A percentile compares a stretch with the other conserved stretches of the same genome.
phyloP scores from a whole-genome alignment of 2,329 filamentous ascomycete species.

The Moelleriella libera region DNA sequence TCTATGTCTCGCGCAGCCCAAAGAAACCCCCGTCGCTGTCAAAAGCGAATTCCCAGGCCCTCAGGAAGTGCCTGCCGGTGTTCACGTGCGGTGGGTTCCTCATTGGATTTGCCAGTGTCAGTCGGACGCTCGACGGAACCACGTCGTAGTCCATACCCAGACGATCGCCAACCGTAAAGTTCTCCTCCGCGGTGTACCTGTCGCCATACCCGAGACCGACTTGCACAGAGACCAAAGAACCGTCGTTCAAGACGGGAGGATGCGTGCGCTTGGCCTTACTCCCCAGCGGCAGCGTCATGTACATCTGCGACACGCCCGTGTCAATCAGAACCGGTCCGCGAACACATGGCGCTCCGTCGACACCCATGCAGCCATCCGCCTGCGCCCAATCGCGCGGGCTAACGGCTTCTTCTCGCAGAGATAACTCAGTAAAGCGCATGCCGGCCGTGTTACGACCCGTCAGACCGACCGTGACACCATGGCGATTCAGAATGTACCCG shows the following conservation, averaged over 20 bases:
- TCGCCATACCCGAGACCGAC: not conserved
- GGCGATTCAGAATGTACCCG: not conserved
- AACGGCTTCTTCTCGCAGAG: not conserved
- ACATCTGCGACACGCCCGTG: slow-evolving; percentile 3
- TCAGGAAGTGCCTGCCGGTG: slow-evolving; percentile 1
- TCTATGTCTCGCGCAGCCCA: not conserved
- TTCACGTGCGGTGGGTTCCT: slow-evolving; percentile 1
- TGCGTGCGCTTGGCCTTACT: slow-evolving; percentile 1
- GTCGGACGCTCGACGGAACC: not conserved
- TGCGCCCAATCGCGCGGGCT: slow-evolving; percentile 1
- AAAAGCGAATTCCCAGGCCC: slow-evolving; percentile 1
- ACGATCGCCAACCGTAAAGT: slow-evolving; percentile 7
- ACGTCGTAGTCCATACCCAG: not conserved
- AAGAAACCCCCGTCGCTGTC: slow-evolving; percentile 1
- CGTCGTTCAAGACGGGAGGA: not conserved
- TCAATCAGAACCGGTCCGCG: not conserved
- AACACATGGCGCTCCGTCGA: not conserved
- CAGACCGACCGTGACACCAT: slow-evolving; percentile 1
- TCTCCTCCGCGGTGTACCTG: not conserved
- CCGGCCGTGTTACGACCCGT: not conserved
- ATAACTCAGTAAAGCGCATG: slow-evolving; percentile 1
- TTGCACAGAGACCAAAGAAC: not conserved
- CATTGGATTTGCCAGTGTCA: not conserved
- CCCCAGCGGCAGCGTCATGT: slow-evolving; percentile 2
- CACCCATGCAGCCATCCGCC: not conserved